Conservation (phyloP, 768 basidiomycete species). For the Russula sp. region DNA sequence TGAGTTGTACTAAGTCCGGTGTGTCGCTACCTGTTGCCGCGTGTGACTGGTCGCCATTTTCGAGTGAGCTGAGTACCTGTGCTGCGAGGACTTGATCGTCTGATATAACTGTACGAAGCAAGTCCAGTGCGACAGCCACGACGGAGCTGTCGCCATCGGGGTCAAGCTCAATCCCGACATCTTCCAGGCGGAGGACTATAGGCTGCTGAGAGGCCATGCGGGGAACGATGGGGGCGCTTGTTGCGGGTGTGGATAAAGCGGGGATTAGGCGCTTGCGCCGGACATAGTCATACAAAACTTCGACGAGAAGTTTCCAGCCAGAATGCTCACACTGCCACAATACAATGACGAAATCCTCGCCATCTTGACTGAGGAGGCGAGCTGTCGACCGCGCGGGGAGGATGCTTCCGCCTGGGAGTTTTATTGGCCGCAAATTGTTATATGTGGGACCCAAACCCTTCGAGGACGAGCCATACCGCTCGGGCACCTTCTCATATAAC, state of each 20-base stretch:
- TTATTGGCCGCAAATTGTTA: slow-evolving; percentile 58
- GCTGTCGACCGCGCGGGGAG: slow-evolving; percentile 65
- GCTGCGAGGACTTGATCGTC: slow-evolving; percentile 61
- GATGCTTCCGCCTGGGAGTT: slow-evolving; percentile 68
- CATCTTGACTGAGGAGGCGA: slow-evolving; percentile 64
- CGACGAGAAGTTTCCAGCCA: slow-evolving; percentile 83
- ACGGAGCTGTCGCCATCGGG: slow-evolving; percentile 54
- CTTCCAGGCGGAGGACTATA: slow-evolving; percentile 45
- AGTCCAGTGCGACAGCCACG: slow-evolving; percentile 69
- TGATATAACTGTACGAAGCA: slow-evolving; percentile 70
- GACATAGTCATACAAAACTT: slow-evolving; percentile 72
- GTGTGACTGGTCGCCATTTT: slow-evolving; percentile 43
- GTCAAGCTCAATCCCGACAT: slow-evolving; percentile 68
- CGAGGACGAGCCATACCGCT: slow-evolving; percentile 50
- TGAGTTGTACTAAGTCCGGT: slow-evolving; percentile 72
- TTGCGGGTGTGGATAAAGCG: slow-evolving; percentile 12
- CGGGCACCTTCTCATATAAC: slow-evolving; percentile 61
- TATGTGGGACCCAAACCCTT: slow-evolving; percentile 50
- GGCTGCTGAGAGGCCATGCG: slow-evolving; percentile 13
- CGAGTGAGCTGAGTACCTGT: slow-evolving; percentile 61
- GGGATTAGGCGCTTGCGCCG: slow-evolving; percentile 47
- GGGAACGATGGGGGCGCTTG: neutral
- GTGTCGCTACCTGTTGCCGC: slow-evolving; percentile 48
- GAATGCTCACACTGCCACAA: slow-evolving; percentile 79
- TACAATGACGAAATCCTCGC: slow-evolving; percentile 62